A percentile compares a stretch with the other conserved stretches of the same genome.
Evolutionary conservation across 805 yeast species (phyloP).

Genomic region (Candida khao-thaluensis): DNA sequence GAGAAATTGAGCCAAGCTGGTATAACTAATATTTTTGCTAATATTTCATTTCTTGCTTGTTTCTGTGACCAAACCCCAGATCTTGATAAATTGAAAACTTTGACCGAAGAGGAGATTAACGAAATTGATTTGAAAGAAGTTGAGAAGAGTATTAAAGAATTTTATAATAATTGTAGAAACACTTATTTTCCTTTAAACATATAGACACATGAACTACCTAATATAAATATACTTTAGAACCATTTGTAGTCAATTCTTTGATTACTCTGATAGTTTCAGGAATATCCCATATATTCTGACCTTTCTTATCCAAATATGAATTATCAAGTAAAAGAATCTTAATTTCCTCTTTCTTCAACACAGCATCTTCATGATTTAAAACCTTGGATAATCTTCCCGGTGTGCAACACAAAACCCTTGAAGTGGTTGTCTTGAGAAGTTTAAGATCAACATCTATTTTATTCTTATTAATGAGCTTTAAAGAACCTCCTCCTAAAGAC

Average conservation of each 20-base stretch:
- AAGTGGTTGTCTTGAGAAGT: constrained; percentile 40
- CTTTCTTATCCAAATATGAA: constrained; percentile 59
- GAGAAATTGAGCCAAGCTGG: not conserved
- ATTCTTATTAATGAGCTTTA: constrained; percentile 75
- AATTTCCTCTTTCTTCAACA: constrained; percentile 43
- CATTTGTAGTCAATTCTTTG: constrained; percentile 39
- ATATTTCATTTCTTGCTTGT: constrained; percentile 6
- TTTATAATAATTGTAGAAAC: constrained; percentile 26
- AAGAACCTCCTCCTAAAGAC: constrained; percentile 49
- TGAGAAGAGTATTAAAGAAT: constrained; percentile 23
- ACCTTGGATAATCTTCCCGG: constrained; percentile 58
- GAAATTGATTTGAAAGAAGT: constrained; percentile 17
- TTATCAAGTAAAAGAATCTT: constrained; percentile 59
- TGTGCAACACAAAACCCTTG: constrained; percentile 60
- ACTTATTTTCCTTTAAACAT: constrained; percentile 25
- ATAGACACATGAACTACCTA: constrained; percentile 6
- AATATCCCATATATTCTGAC: constrained; percentile 59
- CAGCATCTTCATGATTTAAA: constrained; percentile 41
- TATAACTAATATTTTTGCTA: not conserved
- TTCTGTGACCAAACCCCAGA: constrained; percentile 5
- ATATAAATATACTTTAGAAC: constrained; percentile 54
- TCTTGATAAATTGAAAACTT: constrained; percentile 5
- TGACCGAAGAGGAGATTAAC: constrained; percentile 9
- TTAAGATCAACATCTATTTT: constrained; percentile 62
- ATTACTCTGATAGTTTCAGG: constrained; percentile 45